Base-by-base conservation (phyloP, 2,329 filamentous ascomycete genomes). In the Lachnellula arida region DNA sequence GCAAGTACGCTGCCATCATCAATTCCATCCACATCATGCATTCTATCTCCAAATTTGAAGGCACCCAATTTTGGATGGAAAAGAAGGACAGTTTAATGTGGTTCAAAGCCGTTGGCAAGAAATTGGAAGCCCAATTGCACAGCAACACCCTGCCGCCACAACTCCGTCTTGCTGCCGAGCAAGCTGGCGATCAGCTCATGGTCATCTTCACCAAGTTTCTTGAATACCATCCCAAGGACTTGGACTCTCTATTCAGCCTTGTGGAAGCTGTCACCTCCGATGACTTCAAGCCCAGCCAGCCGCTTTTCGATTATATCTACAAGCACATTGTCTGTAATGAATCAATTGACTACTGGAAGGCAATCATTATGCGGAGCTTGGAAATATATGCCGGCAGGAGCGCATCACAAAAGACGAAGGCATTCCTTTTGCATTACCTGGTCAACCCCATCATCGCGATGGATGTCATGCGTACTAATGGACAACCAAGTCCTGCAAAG, bases 371-470 rank as follows among this genome's bases (percentile, higher is more conserved):
- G 66, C 87, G 89, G 53, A 96, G 91, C 67, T 81, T 99, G 47
- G 92, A 97, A 55, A 78, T 91, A 0, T 99, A 97, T 70, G 86
- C 89, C 6, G 83, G 86, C 49, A 90, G 87, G 67, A 82, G 78
- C 46, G 89, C 87, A 12, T 85, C 88, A 0, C 94, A 97, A 72
- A 92, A 88, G 75, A 89, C 90, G 46, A 99, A 99, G 72, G 88
- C 91, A 51, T 99, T 96, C 71, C 78, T 95, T 37, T 85, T 99
- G 68, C 91, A 91, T 69, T 86, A 96, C 70, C 81, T 99, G 34
- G 89, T 97, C 62, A 99, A 97, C 67, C 95, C 94, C 0, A 96
- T 97, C 40, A 83, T 99, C 54, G 92, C 93, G 3, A 96, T 93
- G 88, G 94, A 99, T 72, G 87, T 96, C 40, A 93, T 94, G 82